These are phyloP conservation scores for Luffa aegyptiaca DNA, from an alignment of 306 rosid genomes.

Conservation along the genomic window DNA sequence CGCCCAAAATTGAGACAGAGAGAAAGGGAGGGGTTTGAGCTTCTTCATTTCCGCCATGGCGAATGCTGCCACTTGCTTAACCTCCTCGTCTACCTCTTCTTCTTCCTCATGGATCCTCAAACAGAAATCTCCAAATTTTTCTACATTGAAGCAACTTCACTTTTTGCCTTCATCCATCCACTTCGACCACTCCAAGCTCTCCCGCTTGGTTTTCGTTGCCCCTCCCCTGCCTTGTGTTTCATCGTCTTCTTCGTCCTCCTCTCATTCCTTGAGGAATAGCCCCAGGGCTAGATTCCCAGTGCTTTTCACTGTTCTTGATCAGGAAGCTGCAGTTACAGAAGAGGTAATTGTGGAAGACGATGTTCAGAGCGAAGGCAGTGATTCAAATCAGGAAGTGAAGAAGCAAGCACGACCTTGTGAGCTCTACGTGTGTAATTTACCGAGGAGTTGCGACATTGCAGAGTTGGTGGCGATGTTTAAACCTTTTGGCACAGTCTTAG, in stretches of 20 bases:
- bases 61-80: constrained; percentile 1
- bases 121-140: not conserved
- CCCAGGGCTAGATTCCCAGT: constrained; percentile 13
- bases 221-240: not conserved
- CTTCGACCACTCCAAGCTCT: not conserved
- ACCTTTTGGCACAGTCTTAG: constrained; percentile 42
- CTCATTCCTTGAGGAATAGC: not conserved
- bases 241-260: not conserved
- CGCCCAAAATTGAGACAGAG: not conserved
- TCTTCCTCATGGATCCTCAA: not conserved
- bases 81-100: constrained; percentile 2
- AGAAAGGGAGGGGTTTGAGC: not conserved
- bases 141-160: not conserved
- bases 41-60: constrained; percentile 7
- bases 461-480: constrained; percentile 41
- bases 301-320: constrained; percentile 15
- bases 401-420: constrained; percentile 30
- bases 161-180: not conserved
- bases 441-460: constrained; percentile 36
- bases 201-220: not conserved
- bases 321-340: constrained; percentile 6
- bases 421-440: constrained; percentile 58
- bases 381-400: constrained; percentile 10
- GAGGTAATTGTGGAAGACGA: constrained; percentile 6
- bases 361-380: constrained; percentile 10